Base-by-base conservation (phyloP, 495 filamentous ascomycete genomes). In the Penicillium bovifimosum region DNA sequence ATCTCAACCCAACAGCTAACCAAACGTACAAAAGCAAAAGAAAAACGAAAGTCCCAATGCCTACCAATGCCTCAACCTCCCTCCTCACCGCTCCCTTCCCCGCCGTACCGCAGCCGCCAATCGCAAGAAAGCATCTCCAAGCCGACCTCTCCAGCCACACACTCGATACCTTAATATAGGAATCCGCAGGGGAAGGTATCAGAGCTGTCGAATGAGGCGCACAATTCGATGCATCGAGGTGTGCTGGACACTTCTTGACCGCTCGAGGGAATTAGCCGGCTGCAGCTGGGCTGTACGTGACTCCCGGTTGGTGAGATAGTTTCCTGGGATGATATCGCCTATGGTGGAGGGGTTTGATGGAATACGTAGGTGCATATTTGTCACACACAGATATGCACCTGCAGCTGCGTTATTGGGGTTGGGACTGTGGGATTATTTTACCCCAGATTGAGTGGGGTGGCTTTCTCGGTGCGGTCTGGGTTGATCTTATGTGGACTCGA, bases 221-320 rank as follows among this genome's bases (percentile, higher is more conserved):
- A 28, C 27, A 17, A 41, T 16, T 50, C 47, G 47, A 41, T 26
- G 16, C 47, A 11, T 50, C 38, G 28, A 50, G 36, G 33, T 41
- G 36, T 41, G 47, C 36, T 50, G 47, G 47, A 50, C 32, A 36
- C 6, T 13, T 33, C 27, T 50, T 50, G 47, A 50, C 47, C 47
- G 47, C 47, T 11, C 11, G 13, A 36, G 47, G 32, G 47, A 34
- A 28, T 36, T 9, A 6, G 4, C 31, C 11, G 17, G n/a, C 28
- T 47, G 44, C 46, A 39, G 18, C 28, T 29, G 20, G 43, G 43
- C 16, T 34, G 16, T 18, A 14, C 32, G 43, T 24, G 20, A 24
- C 3, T 33, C 24, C 43, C 16, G 11, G 29, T 29, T 44, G 27
- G 36, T 16, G 36, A 39, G 11, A 10, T 39, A 20, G 20, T 24